These are phyloP conservation scores for Fusarium sp. DNA, from an alignment of 2,329 filamentous ascomycete species.

Conservation along the genomic window DNA sequence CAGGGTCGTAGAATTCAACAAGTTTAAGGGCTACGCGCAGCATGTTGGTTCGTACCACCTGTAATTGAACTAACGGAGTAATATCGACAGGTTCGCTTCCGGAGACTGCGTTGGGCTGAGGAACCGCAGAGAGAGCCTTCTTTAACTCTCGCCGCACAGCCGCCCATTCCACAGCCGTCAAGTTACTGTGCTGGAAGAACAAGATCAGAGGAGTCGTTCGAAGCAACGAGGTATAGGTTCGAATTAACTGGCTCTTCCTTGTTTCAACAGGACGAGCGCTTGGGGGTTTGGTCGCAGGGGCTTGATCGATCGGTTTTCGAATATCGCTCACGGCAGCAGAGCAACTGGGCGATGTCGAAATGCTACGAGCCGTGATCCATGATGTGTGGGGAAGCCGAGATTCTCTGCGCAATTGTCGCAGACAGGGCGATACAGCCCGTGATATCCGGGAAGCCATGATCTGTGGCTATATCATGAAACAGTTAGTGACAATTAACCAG, in stretches of 20 bases:
- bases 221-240: slow-evolving; percentile 88
- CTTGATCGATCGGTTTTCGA: slow-evolving; percentile 59
- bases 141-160: slow-evolving; percentile 58
- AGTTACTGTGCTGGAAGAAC: slow-evolving; percentile 79
- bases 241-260: slow-evolving; percentile 88
- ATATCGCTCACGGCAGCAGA: slow-evolving; percentile 43
- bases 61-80: slow-evolving; percentile 75
- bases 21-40: slow-evolving; percentile 87
- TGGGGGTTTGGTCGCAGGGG: slow-evolving; percentile 81
- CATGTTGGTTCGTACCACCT: slow-evolving; percentile 90
- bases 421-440: slow-evolving; percentile 35
- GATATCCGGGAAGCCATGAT: slow-evolving; percentile 44
- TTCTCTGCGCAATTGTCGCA: slow-evolving; percentile 44
- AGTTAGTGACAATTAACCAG: slow-evolving; percentile 8
- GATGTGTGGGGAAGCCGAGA: slow-evolving; percentile 26
- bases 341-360: slow-evolving; percentile 46
- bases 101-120: slow-evolving; percentile 45
- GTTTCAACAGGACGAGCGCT: slow-evolving; percentile 87
- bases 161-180: slow-evolving; percentile 73
- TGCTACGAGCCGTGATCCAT: slow-evolving; percentile 39
- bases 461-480: not conserved
- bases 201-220: slow-evolving; percentile 87
- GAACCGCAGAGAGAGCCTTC: slow-evolving; percentile 58
- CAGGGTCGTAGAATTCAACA: slow-evolving; percentile 81
- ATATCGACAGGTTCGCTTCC: slow-evolving; percentile 58